These are phyloP conservation scores for Scutellaria minor DNA, from an alignment of 257 asterid genomes.

Conservation along the genomic window DNA sequence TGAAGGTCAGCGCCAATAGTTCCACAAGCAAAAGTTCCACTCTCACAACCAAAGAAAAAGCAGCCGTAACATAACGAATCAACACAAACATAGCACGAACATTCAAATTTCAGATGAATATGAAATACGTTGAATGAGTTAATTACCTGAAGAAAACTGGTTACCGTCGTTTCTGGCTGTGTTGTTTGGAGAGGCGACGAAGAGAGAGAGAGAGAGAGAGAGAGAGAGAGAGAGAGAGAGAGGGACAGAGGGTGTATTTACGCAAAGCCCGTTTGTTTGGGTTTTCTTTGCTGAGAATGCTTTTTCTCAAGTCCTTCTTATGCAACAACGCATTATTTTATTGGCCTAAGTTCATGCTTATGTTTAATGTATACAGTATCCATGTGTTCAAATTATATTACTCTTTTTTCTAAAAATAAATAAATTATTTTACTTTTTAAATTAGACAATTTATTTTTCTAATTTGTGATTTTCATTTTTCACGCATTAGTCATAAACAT, in stretches of 20 bases:
- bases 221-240: conserved; percentile 19
- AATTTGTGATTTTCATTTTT: too few species aligned
- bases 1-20: conserved; percentile 1
- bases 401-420: too few species aligned
- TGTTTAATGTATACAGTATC: too few species aligned
- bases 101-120: conserved; percentile 26
- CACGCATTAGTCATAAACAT: too few species aligned
- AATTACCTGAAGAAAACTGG: conserved; percentile 20
- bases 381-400: too few species aligned
- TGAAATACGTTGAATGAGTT: conserved; percentile 26
- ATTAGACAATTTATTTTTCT: too few species aligned
- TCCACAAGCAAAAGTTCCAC: conserved; percentile 3
- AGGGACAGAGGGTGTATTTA: conserved; percentile 17
- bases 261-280: conserved; percentile 30
- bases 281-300: conserved; percentile 19
- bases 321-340: not conserved
- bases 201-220: conserved; percentile 12
- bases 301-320: conserved; percentile 14
- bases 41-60: not conserved
- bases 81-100: conserved; percentile 25
- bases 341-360: not conserved
- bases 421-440: too few species aligned
- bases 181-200: conserved; percentile 10
- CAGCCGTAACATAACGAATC: conserved; percentile 24
- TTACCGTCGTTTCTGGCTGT: conserved; percentile 18